phyloP scores from a whole-genome alignment of 2,329 filamentous ascomycete species.

The Talaromyces sp. region DNA sequence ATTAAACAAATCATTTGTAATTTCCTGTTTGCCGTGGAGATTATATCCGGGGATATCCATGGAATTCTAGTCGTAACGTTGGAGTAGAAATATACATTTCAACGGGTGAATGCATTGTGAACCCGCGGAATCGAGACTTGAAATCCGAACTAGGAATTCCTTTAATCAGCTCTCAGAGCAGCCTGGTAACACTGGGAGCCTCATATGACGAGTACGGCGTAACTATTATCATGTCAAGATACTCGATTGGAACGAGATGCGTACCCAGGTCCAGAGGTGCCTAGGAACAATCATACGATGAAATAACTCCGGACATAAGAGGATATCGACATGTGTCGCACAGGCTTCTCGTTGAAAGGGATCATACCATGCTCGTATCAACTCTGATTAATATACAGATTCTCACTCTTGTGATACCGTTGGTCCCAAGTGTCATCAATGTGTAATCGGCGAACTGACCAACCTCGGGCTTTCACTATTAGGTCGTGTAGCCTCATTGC shows the following conservation, averaged over 20 bases:
- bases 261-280: not conserved
- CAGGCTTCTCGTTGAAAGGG: not conserved
- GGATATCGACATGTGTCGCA: not conserved
- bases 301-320: no score
- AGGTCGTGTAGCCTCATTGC: not conserved
- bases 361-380: not conserved
- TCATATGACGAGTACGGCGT: not conserved
- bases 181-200: not conserved
- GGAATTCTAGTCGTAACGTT: not conserved
- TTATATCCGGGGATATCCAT: not conserved
- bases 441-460: conserved; percentile 13
- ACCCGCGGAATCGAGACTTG: not conserved
- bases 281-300: not conserved
- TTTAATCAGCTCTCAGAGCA: not conserved
- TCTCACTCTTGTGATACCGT: not conserved
- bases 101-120: not conserved
- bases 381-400: not conserved
- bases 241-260: not conserved
- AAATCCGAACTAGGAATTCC: not conserved
- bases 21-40: not conserved
- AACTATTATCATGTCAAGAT: not conserved
- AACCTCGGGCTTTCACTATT: conserved; percentile 2
- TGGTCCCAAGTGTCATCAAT: not conserved
- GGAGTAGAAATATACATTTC: not conserved
- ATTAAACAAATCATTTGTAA: not conserved